These are phyloP conservation scores for Juglanconis sp. DNA, from an alignment of 2,329 filamentous ascomycete genomes.

Conservation along the genomic window DNA sequence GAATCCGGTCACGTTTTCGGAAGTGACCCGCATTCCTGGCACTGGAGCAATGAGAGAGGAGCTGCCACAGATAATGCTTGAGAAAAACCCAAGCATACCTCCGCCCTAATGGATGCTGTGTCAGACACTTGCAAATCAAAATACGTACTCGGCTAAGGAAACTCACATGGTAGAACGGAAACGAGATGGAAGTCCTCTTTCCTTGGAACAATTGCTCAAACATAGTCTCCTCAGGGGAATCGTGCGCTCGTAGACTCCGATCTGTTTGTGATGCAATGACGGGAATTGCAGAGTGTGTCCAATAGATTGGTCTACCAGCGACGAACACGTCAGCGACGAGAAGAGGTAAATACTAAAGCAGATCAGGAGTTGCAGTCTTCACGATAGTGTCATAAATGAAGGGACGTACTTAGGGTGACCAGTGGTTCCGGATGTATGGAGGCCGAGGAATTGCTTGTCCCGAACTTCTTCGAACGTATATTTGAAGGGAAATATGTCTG, in stretches of 20 bases:
- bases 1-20: slow-evolving; percentile 18
- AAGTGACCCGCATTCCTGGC: slow-evolving; percentile 14
- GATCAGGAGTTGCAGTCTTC: background rate
- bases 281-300: slow-evolving; percentile 17
- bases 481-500: slow-evolving; percentile 12
- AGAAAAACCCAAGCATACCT: slow-evolving; percentile 6
- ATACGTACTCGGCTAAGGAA: background rate
- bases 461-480: slow-evolving; percentile 15
- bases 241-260: background rate
- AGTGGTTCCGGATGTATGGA: slow-evolving; percentile 25
- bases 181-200: background rate
- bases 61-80: slow-evolving; percentile 3
- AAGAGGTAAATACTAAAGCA: background rate
- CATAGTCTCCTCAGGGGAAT: background rate
- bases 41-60: slow-evolving; percentile 15
- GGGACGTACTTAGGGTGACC: slow-evolving; percentile 20
- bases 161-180: slow-evolving; percentile 13
- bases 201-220: slow-evolving; percentile 1
- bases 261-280: slow-evolving; percentile 6
- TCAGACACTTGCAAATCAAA: background rate
- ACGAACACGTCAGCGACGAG: background rate
- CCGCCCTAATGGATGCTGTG: background rate
- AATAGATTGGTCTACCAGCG: slow-evolving; percentile 14
- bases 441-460: slow-evolving; percentile 20
- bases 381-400: no score